Conservation (phyloP, 2,329 filamentous ascomycete species). For the Neodidymelliopsis sp. region DNA sequence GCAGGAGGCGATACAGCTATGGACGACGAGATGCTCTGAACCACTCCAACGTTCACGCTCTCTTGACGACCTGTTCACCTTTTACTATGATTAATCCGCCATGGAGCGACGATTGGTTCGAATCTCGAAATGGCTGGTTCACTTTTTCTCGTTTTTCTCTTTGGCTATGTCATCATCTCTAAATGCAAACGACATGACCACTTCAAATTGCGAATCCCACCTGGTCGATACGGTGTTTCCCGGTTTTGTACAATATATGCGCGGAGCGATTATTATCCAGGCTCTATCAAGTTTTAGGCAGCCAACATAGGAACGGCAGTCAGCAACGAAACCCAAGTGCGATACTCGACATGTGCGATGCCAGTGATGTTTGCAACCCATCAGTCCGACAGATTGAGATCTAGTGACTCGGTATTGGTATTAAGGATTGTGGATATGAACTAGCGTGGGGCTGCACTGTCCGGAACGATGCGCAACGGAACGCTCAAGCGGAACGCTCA, state of each 20-base stretch:
- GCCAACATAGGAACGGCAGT: slow-evolving; percentile 26
- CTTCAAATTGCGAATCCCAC: slow-evolving; percentile 16
- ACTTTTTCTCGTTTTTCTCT: slow-evolving; percentile 20
- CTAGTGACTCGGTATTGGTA: too few species aligned
- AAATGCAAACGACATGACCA: slow-evolving; percentile 17
- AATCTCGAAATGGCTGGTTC: slow-evolving; percentile 20
- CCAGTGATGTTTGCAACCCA: background rate
- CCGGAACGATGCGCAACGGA: slow-evolving; percentile 2
- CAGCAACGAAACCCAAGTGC: background rate
- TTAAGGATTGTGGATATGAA: slow-evolving; percentile 1
- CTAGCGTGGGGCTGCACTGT: background rate
- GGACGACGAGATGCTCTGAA: slow-evolving; percentile 51
- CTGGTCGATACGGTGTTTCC: slow-evolving; percentile 15
- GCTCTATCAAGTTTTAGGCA: slow-evolving; percentile 22
- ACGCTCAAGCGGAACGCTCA: slow-evolving; percentile 11
- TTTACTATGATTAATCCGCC: slow-evolving; percentile 6
- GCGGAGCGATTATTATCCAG: slow-evolving; percentile 17
- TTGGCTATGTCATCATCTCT: slow-evolving; percentile 25
- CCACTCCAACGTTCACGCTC: background rate
- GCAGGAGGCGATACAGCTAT: slow-evolving; percentile 48
- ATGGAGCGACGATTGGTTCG: slow-evolving; percentile 17
- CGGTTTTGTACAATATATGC: slow-evolving; percentile 37
- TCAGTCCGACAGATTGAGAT: background rate
- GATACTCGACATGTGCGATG: background rate
- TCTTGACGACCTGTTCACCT: slow-evolving; percentile 14